Conservation (phyloP, 441 rosid genomes). For the Macaranga tanarius region DNA sequence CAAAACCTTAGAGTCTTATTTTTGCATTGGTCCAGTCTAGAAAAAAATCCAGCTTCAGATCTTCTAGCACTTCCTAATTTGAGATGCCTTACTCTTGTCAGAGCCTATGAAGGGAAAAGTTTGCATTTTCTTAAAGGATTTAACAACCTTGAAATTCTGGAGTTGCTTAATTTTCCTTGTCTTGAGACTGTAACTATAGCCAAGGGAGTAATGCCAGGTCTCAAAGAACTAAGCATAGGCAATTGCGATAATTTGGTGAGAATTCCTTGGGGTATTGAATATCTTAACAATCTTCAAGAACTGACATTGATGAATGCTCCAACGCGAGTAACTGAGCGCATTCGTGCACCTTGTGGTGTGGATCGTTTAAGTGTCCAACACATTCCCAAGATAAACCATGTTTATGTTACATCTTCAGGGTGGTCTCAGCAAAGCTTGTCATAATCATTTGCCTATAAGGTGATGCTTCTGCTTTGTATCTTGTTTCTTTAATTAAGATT, state of each 20-base stretch:
- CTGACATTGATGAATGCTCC: conserved; percentile 1
- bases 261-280: background rate
- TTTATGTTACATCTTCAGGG: background rate
- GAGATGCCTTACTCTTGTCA: background rate
- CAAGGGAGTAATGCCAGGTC: background rate
- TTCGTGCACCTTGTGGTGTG: background rate
- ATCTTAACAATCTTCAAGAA: conserved; percentile 2
- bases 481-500: background rate
- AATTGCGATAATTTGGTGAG: background rate
- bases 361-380: background rate
- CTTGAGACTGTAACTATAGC: background rate
- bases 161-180: background rate
- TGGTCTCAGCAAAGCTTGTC: background rate
- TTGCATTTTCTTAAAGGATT: background rate
- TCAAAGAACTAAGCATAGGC: background rate
- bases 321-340: background rate
- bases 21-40: background rate
- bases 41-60: background rate
- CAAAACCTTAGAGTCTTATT: background rate
- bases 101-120: background rate
- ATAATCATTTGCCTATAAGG: background rate
- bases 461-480: background rate
- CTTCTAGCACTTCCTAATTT: background rate
- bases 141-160: background rate
- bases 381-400: conserved; percentile 3